A percentile compares a stretch with the other conserved stretches of the same genome.
These are phyloP conservation scores for Syzygium grande DNA, from an alignment of 345 rosid species.

Conservation along the genomic window DNA sequence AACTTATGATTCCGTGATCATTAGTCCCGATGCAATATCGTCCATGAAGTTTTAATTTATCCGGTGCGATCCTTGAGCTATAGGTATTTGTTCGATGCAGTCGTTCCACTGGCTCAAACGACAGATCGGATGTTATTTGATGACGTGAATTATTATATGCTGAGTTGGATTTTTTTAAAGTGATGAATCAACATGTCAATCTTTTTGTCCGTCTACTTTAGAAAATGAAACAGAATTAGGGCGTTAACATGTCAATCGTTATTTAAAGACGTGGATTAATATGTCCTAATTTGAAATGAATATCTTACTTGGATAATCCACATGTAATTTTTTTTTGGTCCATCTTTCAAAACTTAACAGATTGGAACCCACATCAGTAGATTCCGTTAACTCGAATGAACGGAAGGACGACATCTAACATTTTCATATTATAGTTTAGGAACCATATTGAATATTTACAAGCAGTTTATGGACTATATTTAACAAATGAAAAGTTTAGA, in stretches of 20 bases:
- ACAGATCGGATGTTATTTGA: not conserved
- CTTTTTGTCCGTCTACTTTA: not conserved
- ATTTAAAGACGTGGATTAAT: not conserved
- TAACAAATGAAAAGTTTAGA: not conserved
- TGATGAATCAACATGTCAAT: not conserved
- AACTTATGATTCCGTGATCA: not conserved
- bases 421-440: not conserved
- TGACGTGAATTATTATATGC: not conserved
- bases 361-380: not conserved
- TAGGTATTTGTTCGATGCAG: fast-evolving
- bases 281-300: fast-evolving
- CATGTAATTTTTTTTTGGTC: not conserved
- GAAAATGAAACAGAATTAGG: not conserved
- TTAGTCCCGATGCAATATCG: fast-evolving
- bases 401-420: not conserved
- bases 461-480: fast-evolving
- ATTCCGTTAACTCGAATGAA: not conserved
- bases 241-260: not conserved
- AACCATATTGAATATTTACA: not conserved
- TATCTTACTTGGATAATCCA: not conserved
- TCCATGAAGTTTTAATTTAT: not conserved
- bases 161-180: not conserved
- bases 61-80: fast-evolving
- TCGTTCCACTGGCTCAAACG: not conserved
- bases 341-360: not conserved